Conservation (phyloP, 163 green algal genomes). For the Volvox carteri region DNA sequence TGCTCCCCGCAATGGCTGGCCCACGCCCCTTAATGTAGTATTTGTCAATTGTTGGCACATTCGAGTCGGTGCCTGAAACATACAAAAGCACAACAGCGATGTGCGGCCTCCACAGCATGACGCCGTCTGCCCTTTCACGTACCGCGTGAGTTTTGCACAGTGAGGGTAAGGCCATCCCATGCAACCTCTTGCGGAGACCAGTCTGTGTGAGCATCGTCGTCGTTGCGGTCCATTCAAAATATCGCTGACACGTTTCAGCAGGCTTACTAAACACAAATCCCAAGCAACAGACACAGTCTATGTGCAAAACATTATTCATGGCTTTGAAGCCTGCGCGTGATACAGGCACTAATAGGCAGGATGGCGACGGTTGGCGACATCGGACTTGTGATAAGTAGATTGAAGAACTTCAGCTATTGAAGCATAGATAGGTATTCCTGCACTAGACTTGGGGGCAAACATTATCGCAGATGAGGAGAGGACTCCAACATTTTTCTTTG, state of each 20-base stretch:
- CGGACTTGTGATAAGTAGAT: no score
- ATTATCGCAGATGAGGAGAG: no score
- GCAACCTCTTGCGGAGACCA: constrained; percentile 19
- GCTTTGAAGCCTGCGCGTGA: no score
- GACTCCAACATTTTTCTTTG: no score
- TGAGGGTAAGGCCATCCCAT: constrained; percentile 29
- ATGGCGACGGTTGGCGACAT: no score
- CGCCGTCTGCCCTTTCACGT: background rate
- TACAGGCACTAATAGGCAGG: no score
- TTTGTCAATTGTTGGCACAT: constrained; percentile 29
- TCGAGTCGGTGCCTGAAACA: background rate
- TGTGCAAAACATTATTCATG: no score
- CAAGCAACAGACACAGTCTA: no score
- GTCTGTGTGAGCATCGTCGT: background rate
- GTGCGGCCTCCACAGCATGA: background rate
- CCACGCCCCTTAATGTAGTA: constrained; percentile 51
- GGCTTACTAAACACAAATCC: no score
- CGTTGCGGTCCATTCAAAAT: background rate
- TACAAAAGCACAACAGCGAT: background rate
- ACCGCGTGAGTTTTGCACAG: background rate
- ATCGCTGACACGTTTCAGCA: background rate
- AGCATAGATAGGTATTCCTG: no score
- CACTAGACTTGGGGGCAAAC: no score
- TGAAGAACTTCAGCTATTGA: no score
- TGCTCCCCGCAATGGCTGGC: background rate